Evolutionary conservation across 2,329 filamentous ascomycete species (phyloP), one percentile per base, ranked within the genome.

Genomic region (Escovopsis sp.): DNA sequence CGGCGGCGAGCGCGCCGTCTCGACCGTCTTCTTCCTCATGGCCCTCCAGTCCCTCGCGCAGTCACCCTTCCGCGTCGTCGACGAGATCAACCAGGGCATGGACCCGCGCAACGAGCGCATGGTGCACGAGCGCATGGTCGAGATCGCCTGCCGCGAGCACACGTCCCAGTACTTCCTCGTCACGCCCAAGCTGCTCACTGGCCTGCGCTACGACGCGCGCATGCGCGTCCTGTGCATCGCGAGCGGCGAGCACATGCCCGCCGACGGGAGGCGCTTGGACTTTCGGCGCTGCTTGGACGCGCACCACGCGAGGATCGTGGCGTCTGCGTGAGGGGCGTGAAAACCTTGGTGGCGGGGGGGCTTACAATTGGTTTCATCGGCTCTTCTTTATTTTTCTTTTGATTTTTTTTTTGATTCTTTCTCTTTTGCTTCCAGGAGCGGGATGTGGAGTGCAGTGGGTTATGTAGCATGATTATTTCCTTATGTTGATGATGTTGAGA

Each of bases 31-130:
- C 72, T 98, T 93, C 65, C 85, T 98, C 44, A 96, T 98, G 88
- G 86, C 91, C 5, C 75, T 98, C 26, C 91, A 98, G 61, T 85
- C 85, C 40, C 80, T 98, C 54, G 89, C 91, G 12, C 83, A 87
- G 54, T 87, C 88, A 4, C 91, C 91, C 1, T 98, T 98, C 74
- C 86, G 91, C 41, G 89, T 98, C 40, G 91, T 98, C 45, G 91
- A 98, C 63, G 91, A 98, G 66, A 98, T 98, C 70, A 98, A 98
- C 58, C 91, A 98, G 65, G 91, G 91, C 51, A 98, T 98, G 91
- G 91, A 98, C 60, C 91, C 89, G 36, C 81, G 91, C 54, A 98
- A 98, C 63, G 91, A 98, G 64, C 84, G 91, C 52, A 93, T 95
- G 77, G 88, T 98, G 12, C 91, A 98, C 64, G 86, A 89, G 58